phyloP scores from a whole-genome alignment of 768 basidiomycete species.

The Lanmaoa rubissima region DNA sequence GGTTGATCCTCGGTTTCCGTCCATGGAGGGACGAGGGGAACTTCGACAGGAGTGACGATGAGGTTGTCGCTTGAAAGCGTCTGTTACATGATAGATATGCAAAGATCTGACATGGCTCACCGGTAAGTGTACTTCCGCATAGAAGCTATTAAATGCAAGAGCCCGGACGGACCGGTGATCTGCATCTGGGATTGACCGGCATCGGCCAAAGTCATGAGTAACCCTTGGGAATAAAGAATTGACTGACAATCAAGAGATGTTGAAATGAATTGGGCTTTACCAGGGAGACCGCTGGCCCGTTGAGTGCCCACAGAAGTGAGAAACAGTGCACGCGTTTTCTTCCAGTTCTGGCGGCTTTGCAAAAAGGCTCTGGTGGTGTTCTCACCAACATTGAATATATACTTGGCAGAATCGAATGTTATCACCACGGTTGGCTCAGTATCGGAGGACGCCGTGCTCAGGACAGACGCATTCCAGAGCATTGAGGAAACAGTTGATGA shows the following conservation, averaged over 20 bases:
- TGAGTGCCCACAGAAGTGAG: slow-evolving; percentile 63
- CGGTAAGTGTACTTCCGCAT: slow-evolving; percentile 67
- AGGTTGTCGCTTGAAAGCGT: slow-evolving; percentile 46
- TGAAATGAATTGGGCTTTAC: slow-evolving; percentile 37
- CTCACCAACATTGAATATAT: slow-evolving; percentile 87
- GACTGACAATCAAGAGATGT: not conserved
- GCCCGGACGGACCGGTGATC: slow-evolving; percentile 70
- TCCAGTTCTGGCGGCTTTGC: slow-evolving; percentile 65
- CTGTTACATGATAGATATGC: not conserved
- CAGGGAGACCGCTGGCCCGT: slow-evolving; percentile 69
- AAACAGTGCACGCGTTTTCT: slow-evolving; percentile 68
- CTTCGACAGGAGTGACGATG: slow-evolving; percentile 45
- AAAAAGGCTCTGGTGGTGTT: slow-evolving; percentile 72
- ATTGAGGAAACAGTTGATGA: slow-evolving; percentile 30
- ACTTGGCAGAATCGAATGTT: slow-evolving; percentile 75
- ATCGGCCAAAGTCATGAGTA: slow-evolving; percentile 82
- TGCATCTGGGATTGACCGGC: slow-evolving; percentile 53
- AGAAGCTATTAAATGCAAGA: slow-evolving; percentile 67
- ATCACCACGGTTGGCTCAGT: slow-evolving; percentile 78
- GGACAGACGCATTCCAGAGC: slow-evolving; percentile 64
- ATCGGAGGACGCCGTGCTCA: slow-evolving; percentile 64
- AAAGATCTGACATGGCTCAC: slow-evolving; percentile 35
- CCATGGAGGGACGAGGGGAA: slow-evolving; percentile 29
- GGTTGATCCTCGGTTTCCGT: slow-evolving; percentile 34
- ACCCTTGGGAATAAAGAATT: slow-evolving; percentile 40